These are phyloP conservation scores for Pseudozyma thailandica DNA, from an alignment of 1,284 basidiomycete species.

Conservation along the genomic window DNA sequence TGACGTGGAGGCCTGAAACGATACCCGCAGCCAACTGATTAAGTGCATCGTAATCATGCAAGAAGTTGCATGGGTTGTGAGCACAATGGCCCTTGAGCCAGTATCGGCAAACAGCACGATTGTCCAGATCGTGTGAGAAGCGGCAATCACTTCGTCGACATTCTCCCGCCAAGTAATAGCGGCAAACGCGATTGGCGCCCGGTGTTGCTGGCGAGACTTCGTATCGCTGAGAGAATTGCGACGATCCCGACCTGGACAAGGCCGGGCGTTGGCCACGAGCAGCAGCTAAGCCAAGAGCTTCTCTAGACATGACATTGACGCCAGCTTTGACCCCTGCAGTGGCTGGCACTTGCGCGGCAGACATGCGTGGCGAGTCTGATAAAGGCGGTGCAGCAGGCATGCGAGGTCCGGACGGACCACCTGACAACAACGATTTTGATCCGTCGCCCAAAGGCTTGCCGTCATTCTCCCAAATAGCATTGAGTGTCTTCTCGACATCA, in stretches of 20 bases:
- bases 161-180: constrained; percentile 96
- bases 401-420: constrained; percentile 12
- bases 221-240: constrained; percentile 19
- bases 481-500: constrained; percentile 94
- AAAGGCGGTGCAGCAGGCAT: not conserved
- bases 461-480: constrained; percentile 80
- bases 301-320: constrained; percentile 53
- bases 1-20: constrained; percentile 64
- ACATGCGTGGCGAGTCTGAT: constrained; percentile 19
- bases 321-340: constrained; percentile 49
- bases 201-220: constrained; percentile 12
- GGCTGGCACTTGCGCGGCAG: constrained; percentile 23
- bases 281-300: constrained; percentile 35
- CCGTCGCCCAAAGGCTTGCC: constrained; percentile 52
- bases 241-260: constrained; percentile 24
- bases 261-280: constrained; percentile 23
- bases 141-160: constrained; percentile 95
- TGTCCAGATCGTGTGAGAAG: constrained; percentile 73
- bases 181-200: constrained; percentile 75
- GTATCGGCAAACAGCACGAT: constrained; percentile 86
- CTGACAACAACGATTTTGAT: constrained; percentile 27
- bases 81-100: constrained; percentile 89
- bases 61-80: constrained; percentile 64
- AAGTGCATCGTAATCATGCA: constrained; percentile 72
- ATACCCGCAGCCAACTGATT: constrained; percentile 73